These are phyloP conservation scores for Exophiala sp. DNA, from an alignment of 2,329 filamentous ascomycete species.

Conservation along the genomic window DNA sequence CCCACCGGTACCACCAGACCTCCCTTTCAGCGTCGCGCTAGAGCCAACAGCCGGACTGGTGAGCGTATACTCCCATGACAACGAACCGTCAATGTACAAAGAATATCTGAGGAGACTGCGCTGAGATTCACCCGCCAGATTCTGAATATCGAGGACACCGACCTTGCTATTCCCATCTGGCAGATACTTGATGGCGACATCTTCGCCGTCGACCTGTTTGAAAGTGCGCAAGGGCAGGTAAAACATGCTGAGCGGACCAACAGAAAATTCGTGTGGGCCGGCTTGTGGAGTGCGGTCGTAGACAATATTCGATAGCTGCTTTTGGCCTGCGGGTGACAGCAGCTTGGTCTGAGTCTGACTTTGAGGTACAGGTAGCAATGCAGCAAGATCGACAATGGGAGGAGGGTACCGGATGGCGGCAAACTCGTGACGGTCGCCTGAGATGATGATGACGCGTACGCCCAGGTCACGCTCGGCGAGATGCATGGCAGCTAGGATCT, in stretches of 20 bases:
- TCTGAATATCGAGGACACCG: constrained; percentile 70
- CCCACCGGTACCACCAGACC: not conserved
- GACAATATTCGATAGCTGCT: not conserved
- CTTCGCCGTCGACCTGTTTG: constrained; percentile 69
- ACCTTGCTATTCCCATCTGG: constrained; percentile 86
- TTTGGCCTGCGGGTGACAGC: constrained; percentile 1
- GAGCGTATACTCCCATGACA: constrained; percentile 60
- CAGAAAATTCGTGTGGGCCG: constrained; percentile 78
- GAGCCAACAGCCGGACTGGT: constrained; percentile 31
- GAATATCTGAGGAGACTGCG: constrained; percentile 68
- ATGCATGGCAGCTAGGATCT: constrained; percentile 88
- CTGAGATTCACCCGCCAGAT: constrained; percentile 39
- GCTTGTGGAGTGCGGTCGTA: constrained; percentile 28
- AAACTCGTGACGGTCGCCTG: constrained; percentile 94
- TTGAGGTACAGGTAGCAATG: not conserved
- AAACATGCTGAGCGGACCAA: constrained; percentile 88
- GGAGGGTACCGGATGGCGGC: constrained; percentile 72
- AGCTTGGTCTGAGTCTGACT: constrained; percentile 29
- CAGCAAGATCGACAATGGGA: constrained; percentile 28
- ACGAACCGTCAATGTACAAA: constrained; percentile 73
- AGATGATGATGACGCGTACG: constrained; percentile 73
- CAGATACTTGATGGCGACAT: constrained; percentile 75
- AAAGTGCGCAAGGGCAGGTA: constrained; percentile 83
- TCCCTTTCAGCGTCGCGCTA: not conserved
- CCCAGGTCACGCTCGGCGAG: constrained; percentile 64